Evolutionary conservation across 2,329 filamentous ascomycete species (phyloP), one percentile per base, ranked within the genome.

Genomic region (Chrysoporthe cubensis): DNA sequence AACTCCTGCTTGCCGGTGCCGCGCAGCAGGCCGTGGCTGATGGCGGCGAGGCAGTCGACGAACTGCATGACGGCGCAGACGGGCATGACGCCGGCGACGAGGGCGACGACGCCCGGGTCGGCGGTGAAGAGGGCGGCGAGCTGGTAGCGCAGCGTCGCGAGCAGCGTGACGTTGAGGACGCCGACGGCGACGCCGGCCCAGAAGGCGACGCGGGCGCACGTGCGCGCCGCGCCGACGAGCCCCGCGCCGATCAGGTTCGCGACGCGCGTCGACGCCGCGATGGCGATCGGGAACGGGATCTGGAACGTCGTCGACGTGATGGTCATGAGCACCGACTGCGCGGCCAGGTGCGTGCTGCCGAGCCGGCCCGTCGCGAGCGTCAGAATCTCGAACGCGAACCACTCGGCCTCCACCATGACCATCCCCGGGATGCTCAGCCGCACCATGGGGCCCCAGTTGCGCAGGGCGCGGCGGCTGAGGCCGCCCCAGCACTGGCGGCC

Each of bases 391-490:
- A 98, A 98, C 7, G 94, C 94, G 13, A 97, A 85, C 80, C 92
- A 97, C 77, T 98, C 95, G 5, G 95, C 94, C 77, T 96, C 90
- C 1, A 98, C 91, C 94, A 97, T 97, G 71, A 97, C 82, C 77
- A 98, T 89, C 1, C 95, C 95, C 0, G 95, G 94, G 14, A 97
- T 82, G 0, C 95, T 93, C 48, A 98, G 89, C 60, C 89, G 88
- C 73, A 98, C 87, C 95, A 97, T 96, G 9, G 90, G 90, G 1
- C 78, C 83, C 92, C 92, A 96, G 75, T 95, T 95, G 44, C 81
- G 81, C 64, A 94, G 83, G 0, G 91, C 90, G 50, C 87, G 87
- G 68, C 79, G 82, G n/a, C 88, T 89, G 75, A 95, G 91, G 1
- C 92, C 92, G 68, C 90, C 90, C 92, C 92, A 96, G 79, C 92